phyloP scores from a whole-genome alignment of 768 basidiomycete genomes.

The Boletus huronensis region DNA sequence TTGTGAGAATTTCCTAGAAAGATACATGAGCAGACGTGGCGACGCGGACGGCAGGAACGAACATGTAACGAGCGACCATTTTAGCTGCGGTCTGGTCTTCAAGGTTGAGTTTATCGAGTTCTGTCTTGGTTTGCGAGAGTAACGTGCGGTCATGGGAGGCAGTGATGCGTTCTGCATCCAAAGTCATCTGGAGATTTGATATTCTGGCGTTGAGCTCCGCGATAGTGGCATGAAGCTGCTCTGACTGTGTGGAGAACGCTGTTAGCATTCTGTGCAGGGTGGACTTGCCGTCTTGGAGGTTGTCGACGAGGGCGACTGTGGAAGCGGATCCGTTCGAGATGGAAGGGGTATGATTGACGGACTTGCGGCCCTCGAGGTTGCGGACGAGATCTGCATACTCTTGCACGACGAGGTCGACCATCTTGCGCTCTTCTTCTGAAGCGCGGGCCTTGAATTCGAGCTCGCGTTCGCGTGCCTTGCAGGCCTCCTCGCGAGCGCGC shows the following conservation, averaged over 20 bases:
- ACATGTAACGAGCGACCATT: constrained; percentile 88
- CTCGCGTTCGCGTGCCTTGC: constrained; percentile 45
- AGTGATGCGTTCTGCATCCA: constrained; percentile 45
- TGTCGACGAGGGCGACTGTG: constrained; percentile 28
- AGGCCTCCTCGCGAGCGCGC: constrained; percentile 54
- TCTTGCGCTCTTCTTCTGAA: constrained; percentile 55
- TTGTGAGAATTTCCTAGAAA: constrained; percentile 77
- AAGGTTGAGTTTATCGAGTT: constrained; percentile 51
- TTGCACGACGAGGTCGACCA: constrained; percentile 60
- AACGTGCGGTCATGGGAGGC: constrained; percentile 42
- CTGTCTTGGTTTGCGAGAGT: constrained; percentile 44
- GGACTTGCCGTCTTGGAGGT: constrained; percentile 46
- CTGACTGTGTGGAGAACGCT: constrained; percentile 49
- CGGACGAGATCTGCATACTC: constrained; percentile 79
- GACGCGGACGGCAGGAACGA: constrained; percentile 21
- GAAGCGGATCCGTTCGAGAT: constrained; percentile 13
- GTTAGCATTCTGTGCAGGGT: constrained; percentile 46
- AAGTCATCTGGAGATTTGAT: constrained; percentile 37
- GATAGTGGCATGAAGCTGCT: constrained; percentile 43
- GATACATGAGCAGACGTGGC: not conserved
- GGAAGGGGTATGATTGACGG: constrained; percentile 10
- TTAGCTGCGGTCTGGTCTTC: constrained; percentile 77
- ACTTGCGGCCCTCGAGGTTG: constrained; percentile 49
- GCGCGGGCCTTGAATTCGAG: constrained; percentile 44
- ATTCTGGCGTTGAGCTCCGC: constrained; percentile 43